phyloP scores from a whole-genome alignment of 2,329 filamentous ascomycete genomes.

The Exophiala bonariae region DNA sequence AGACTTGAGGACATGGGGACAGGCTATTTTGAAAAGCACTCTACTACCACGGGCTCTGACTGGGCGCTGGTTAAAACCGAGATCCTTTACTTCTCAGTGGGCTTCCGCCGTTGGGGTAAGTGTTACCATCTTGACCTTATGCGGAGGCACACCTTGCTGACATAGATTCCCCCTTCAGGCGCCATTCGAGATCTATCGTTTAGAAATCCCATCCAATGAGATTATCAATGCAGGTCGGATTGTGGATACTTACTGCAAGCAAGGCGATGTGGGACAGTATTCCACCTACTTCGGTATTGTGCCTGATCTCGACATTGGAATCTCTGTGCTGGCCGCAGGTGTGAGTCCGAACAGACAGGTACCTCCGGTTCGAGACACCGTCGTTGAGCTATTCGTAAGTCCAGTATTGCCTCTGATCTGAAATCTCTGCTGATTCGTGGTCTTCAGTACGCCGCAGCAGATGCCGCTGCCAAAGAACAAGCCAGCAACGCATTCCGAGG shows the following conservation, averaged over 20 bases:
- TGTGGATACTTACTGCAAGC: slow-evolving; percentile 34
- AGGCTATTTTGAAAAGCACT: slow-evolving; percentile 41
- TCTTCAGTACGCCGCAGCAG: too few species aligned
- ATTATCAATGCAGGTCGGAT: slow-evolving; percentile 9
- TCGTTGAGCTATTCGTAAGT: neutral
- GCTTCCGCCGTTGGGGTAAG: slow-evolving; percentile 34
- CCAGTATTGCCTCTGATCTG: too few species aligned
- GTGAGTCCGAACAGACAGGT: slow-evolving; percentile 4
- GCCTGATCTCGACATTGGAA: slow-evolving; percentile 38
- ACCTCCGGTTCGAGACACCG: neutral
- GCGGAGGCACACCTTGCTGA: too few species aligned
- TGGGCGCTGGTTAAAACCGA: slow-evolving; percentile 48
- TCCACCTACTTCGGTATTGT: slow-evolving; percentile 35
- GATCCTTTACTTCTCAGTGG: slow-evolving; percentile 35
- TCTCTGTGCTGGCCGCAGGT: slow-evolving; percentile 34
- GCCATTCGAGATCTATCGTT: slow-evolving; percentile 15
- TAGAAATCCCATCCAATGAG: slow-evolving; percentile 1
- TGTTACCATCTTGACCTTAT: too few species aligned
- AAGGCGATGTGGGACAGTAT: slow-evolving; percentile 35
- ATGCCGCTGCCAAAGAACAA: too few species aligned
- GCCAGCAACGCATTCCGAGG: too few species aligned
- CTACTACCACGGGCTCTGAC: slow-evolving; percentile 39
- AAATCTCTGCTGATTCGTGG: too few species aligned
- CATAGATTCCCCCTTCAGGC: slow-evolving; percentile 41
- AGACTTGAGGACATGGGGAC: slow-evolving; percentile 46